A percentile compares a stretch with the other conserved stretches of the same genome.
These are phyloP conservation scores for Knufia fluminis DNA, from an alignment of 2,329 filamentous ascomycete species.

Conservation along the genomic window DNA sequence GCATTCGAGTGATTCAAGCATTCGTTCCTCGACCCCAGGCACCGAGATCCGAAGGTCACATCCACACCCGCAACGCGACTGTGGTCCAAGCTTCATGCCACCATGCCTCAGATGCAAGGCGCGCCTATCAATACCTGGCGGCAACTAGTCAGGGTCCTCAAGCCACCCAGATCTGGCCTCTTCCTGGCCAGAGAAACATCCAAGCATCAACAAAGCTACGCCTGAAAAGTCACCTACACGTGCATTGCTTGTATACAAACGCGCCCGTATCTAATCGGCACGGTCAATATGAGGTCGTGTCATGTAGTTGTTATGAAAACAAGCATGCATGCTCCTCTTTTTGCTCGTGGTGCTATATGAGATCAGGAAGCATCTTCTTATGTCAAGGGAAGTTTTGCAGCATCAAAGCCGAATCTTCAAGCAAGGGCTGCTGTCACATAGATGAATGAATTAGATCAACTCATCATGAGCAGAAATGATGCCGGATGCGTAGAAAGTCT, in stretches of 20 bases:
- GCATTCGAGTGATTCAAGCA: no score
- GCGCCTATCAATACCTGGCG: background rate
- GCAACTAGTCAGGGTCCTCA: background rate
- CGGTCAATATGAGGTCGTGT: conserved; percentile 8
- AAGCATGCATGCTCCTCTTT: background rate
- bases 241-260: background rate
- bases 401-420: no score
- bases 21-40: no score
- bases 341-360: background rate
- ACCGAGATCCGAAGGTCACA: no score
- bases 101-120: background rate
- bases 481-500: background rate
- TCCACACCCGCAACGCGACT: background rate
- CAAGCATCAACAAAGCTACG: background rate
- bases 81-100: background rate
- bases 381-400: no score
- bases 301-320: conserved; percentile 2
- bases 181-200: conserved; percentile 1
- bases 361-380: no score
- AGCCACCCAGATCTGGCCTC: background rate
- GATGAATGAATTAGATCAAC: background rate
- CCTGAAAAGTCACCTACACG: background rate
- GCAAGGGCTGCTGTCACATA: background rate
- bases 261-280: background rate
- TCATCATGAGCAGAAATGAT: background rate